Percentiles rank a stretch among this genome's conserved stretches.
Conservation (phyloP, 192 early-diverging fungal species). For the Gaertneriomyces sp. region DNA sequence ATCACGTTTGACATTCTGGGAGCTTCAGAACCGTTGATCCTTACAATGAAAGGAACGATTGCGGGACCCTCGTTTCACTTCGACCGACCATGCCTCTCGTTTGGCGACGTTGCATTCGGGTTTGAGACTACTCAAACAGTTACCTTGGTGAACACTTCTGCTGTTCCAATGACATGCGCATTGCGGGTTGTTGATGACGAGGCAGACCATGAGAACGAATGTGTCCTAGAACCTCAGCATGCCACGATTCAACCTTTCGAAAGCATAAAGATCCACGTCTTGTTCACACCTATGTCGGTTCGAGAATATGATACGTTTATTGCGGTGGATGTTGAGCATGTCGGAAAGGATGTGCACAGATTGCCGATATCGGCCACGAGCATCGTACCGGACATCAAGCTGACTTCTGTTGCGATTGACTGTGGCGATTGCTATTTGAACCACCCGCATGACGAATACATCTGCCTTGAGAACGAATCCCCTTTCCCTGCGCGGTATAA, state of each 20-base stretch:
- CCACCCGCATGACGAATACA: constrained; percentile 36
- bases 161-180: constrained; percentile 49
- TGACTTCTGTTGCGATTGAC: constrained; percentile 38
- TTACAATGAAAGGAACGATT: constrained; percentile 46
- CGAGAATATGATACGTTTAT: constrained; percentile 35
- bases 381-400: constrained; percentile 49
- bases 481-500: constrained; percentile 44
- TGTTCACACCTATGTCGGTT: constrained; percentile 42
- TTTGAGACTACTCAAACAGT: constrained; percentile 36
- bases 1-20: constrained; percentile 53
- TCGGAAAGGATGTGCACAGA: constrained; percentile 40
- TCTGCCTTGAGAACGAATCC: constrained; percentile 48
- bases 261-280: constrained; percentile 27
- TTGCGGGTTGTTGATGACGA: constrained; percentile 33
- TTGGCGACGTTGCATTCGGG: constrained; percentile 45
- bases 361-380: constrained; percentile 45
- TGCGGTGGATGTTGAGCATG: constrained; percentile 43
- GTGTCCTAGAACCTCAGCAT: constrained; percentile 29
- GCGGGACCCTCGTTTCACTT: constrained; percentile 60
- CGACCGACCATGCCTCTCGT: constrained; percentile 37
- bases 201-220: constrained; percentile 27
- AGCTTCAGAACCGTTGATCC: constrained; percentile 32
- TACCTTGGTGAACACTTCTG: constrained; percentile 48
- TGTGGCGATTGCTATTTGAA: constrained; percentile 51
- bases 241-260: constrained; percentile 36